These are phyloP conservation scores for Saccharomycopsis selenospora DNA, from an alignment of 805 yeast species.

Conservation along the genomic window DNA sequence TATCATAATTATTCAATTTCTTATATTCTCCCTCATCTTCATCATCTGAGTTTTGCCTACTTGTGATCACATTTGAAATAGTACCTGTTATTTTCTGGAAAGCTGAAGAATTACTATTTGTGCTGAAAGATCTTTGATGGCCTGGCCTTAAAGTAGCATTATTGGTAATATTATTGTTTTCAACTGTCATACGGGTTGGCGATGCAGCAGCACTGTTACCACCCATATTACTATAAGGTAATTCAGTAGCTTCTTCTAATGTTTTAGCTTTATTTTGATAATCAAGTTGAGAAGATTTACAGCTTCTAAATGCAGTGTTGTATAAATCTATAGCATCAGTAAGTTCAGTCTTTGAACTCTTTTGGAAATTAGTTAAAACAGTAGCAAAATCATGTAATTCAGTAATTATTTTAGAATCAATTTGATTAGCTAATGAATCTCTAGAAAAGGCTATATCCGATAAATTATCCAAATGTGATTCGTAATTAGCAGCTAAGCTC, in stretches of 20 bases:
- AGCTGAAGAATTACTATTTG: conserved; percentile 6
- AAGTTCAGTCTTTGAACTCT: conserved; percentile 2
- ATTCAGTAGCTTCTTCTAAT: conserved; percentile 14
- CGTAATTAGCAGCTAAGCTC: conserved; percentile 16
- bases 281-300: conserved; percentile 9
- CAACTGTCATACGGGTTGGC: neutral
- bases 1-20: neutral
- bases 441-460: conserved; percentile 16
- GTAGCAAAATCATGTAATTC: conserved; percentile 12
- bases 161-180: neutral
- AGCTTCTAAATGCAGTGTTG: conserved; percentile 6
- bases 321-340: conserved; percentile 6
- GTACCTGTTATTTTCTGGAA: conserved; percentile 8
- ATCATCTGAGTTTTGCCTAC: conserved; percentile 19
- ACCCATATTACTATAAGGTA: no score
- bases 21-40: conserved; percentile 10
- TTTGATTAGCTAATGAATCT: conserved; percentile 17
- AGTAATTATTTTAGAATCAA: conserved; percentile 13
- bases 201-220: conserved; percentile 1
- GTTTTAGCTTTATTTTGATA: conserved; percentile 14
- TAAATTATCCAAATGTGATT: conserved; percentile 17
- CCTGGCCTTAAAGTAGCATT: neutral
- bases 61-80: conserved; percentile 16
- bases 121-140: conserved; percentile 11
- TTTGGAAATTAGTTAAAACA: conserved; percentile 5